Evolutionary conservation across 331 rosid genomes (phyloP).

Genomic region (Malus hybrid): DNA sequence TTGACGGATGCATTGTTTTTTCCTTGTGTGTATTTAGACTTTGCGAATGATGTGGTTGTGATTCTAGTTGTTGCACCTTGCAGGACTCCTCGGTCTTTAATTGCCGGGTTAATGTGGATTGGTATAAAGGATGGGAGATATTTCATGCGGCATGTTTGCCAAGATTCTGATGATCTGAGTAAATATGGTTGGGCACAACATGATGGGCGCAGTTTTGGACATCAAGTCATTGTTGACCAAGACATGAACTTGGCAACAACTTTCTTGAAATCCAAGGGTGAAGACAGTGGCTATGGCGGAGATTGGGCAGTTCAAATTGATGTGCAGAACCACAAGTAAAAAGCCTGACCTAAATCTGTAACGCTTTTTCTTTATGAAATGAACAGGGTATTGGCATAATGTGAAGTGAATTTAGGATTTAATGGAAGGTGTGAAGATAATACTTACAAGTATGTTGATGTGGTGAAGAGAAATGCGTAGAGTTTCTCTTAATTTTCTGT

Average conservation of each 20-base stretch:
- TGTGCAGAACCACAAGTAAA: conserved; percentile 49
- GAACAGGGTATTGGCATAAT: neutral
- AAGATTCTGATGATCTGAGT: conserved; percentile 45
- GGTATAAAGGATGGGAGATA: conserved; percentile 47
- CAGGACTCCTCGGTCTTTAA: conserved; percentile 86
- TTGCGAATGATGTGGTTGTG: neutral
- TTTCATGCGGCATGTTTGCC: conserved; percentile 65
- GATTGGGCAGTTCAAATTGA: conserved; percentile 85
- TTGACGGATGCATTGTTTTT: neutral
- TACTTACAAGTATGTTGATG: neutral
- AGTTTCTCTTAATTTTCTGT: neutral
- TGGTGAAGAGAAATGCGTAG: neutral
- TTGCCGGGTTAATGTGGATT: conserved; percentile 70
- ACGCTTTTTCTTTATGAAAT: neutral
- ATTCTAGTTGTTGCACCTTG: conserved; percentile 11
- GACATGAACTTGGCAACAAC: conserved; percentile 59
- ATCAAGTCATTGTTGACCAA: conserved; percentile 69
- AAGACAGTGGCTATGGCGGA: conserved; percentile 92
- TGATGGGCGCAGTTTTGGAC: conserved; percentile 66
- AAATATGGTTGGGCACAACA: conserved; percentile 48
- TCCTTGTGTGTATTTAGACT: neutral
- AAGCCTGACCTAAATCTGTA: conserved; percentile 13
- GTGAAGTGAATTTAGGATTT: neutral
- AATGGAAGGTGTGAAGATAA: neutral
- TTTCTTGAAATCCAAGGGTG: conserved; percentile 72